Evolutionary conservation across 441 rosid genomes (phyloP).

Genomic region (Mallotus japonicus): DNA sequence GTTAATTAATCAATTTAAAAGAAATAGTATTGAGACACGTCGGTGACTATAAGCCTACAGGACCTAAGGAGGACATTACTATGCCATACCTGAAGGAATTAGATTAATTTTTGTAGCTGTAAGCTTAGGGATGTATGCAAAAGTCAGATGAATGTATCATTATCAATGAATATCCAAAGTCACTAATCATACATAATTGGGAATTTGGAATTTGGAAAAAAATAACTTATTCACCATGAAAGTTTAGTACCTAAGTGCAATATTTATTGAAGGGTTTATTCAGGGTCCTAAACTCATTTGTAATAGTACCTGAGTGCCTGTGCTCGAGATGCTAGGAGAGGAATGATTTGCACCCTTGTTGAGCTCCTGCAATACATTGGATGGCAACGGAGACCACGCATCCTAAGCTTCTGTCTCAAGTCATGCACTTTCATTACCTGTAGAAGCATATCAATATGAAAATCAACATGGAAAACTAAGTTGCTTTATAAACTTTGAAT

Average conservation of each 20-base stretch:
- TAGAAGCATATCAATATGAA: slow-evolving; percentile 26
- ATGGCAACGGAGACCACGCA: slow-evolving; percentile 96
- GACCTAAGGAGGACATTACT: no score
- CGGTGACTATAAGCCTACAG: no score
- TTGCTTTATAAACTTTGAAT: neutral
- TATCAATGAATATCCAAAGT: neutral
- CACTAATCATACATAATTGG: neutral
- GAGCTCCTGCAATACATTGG: slow-evolving; percentile 91
- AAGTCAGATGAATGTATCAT: neutral
- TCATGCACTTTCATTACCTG: slow-evolving; percentile 79
- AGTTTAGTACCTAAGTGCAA: neutral
- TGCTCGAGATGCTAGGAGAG: slow-evolving; percentile 91
- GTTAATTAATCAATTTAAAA: neutral
- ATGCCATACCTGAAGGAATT: no score
- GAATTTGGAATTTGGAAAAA: neutral
- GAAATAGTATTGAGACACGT: no score
- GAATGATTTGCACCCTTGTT: slow-evolving; percentile 72
- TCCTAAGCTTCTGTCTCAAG: slow-evolving; percentile 86
- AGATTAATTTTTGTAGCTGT: neutral
- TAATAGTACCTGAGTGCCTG: slow-evolving; percentile 75
- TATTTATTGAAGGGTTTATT: neutral
- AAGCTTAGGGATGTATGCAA: neutral
- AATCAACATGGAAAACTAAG: slow-evolving; percentile 4
- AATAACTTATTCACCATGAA: neutral
- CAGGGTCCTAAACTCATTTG: neutral